Percentiles rank a stretch among this genome's conserved stretches.
Conservation (phyloP, 495 filamentous ascomycete genomes). For the Parathielavia appendiculata region DNA sequence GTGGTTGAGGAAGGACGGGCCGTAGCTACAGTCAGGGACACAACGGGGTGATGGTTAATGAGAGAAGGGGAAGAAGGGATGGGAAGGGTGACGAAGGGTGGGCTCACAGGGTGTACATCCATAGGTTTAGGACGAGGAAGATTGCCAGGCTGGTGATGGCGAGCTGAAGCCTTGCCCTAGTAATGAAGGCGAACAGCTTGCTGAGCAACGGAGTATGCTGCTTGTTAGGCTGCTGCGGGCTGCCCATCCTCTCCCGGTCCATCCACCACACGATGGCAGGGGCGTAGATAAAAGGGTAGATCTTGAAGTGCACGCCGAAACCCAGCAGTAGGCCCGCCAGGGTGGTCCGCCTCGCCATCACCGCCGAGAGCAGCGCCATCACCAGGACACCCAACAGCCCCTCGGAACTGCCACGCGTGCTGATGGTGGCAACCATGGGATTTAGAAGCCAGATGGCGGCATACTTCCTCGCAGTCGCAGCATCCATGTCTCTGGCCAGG, state of each 20-base stretch:
- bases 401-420: constrained; percentile 88
- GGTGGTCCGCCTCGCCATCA: constrained; percentile 50
- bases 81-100: not conserved
- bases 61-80: no score
- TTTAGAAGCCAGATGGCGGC: constrained; percentile 89
- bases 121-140: constrained; percentile 64
- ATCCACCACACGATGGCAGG: constrained; percentile 84
- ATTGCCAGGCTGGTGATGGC: constrained; percentile 60
- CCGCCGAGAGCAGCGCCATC: constrained; percentile 74
- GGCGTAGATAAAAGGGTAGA: constrained; percentile 96
- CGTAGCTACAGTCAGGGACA: constrained; percentile 47
- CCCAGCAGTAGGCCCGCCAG: constrained; percentile 76
- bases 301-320: constrained; percentile 91
- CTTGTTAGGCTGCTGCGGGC: not conserved
- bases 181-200: constrained; percentile 52
- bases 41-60: not conserved
- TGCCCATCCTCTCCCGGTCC: constrained; percentile 47
- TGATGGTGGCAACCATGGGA: constrained; percentile 96
- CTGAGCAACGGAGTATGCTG: constrained; percentile 15
- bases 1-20: constrained; percentile 71
- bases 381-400: constrained; percentile 82
- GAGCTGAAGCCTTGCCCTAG: constrained; percentile 55
- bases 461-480: constrained; percentile 58
- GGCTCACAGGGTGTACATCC: constrained; percentile 70
- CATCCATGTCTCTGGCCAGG: constrained; percentile 28